Conservation (phyloP, 345 rosid species). For the Lepidium sativum region DNA sequence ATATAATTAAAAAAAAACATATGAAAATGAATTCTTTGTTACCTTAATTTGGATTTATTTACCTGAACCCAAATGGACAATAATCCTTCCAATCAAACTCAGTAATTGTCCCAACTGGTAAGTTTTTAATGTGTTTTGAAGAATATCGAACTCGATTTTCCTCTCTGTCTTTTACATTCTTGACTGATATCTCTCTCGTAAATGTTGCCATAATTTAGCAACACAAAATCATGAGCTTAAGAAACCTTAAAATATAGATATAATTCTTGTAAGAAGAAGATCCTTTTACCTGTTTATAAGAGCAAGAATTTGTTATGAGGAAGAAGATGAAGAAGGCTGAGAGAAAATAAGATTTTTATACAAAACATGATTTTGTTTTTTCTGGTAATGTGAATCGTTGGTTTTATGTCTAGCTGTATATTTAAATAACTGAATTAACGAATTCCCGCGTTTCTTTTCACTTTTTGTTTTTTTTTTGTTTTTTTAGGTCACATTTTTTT, state of each 20-base stretch:
- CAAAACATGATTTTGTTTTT: neutral
- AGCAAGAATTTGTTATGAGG: neutral
- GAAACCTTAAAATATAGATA: neutral
- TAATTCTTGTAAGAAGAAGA: neutral
- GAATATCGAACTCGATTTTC: constrained; percentile 24
- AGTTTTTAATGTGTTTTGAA: constrained; percentile 4
- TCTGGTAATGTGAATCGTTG: neutral
- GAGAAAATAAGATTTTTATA: neutral
- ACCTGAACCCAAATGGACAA: constrained; percentile 51
- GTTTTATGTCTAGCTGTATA: neutral
- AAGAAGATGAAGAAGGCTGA: neutral
- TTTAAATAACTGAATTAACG: neutral
- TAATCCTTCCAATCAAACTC: constrained; percentile 48
- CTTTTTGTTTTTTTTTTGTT: neutral
- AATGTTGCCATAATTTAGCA: constrained; percentile 10
- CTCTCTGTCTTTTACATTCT: constrained; percentile 22
- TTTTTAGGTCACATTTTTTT: no score
- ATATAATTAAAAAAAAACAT: neutral
- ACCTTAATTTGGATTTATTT: no score
- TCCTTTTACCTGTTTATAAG: neutral
- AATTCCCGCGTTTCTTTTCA: constrained; percentile 15
- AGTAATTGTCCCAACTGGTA: constrained; percentile 23
- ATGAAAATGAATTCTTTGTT: no score
- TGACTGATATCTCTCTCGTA: constrained; percentile 13
- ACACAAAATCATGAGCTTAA: neutral